Conservation (phyloP, 805 yeast species). For the Zygoascus ofunaensis region DNA sequence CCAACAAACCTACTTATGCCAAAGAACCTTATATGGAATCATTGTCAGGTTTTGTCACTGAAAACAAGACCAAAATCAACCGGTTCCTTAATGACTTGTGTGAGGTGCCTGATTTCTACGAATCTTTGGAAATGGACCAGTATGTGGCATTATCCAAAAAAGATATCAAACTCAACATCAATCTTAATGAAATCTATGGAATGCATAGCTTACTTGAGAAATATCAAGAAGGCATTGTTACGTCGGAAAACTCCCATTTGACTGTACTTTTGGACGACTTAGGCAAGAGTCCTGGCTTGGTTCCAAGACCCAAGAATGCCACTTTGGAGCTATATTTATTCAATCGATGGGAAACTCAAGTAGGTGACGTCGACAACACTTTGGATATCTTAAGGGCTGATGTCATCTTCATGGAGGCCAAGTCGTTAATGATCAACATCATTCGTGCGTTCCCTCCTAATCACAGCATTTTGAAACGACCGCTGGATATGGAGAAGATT, state of each 20-base stretch:
- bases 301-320: slow-evolving; percentile 24
- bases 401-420: slow-evolving; percentile 29
- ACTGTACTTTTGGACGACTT: slow-evolving; percentile 22
- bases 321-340: slow-evolving; percentile 26
- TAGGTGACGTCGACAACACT: slow-evolving; percentile 20
- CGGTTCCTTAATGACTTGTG: slow-evolving; percentile 29
- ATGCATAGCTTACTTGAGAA: slow-evolving; percentile 30
- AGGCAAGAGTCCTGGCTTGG: slow-evolving; percentile 25
- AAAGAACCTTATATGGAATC: slow-evolving; percentile 37
- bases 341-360: slow-evolving; percentile 27
- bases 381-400: slow-evolving; percentile 25
- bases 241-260: slow-evolving; percentile 15
- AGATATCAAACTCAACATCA: slow-evolving; percentile 26
- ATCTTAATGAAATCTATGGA: slow-evolving; percentile 28
- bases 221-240: slow-evolving; percentile 15
- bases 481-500: slow-evolving; percentile 23
- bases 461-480: slow-evolving; percentile 18
- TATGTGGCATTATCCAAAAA: slow-evolving; percentile 30
- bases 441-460: slow-evolving; percentile 28
- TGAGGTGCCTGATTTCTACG: slow-evolving; percentile 34
- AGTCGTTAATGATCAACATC: slow-evolving; percentile 28
- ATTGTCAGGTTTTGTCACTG: slow-evolving; percentile 22
- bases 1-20: slow-evolving; percentile 64
- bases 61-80: slow-evolving; percentile 24
- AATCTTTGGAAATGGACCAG: slow-evolving; percentile 32